Evolutionary conservation across 2,329 filamentous ascomycete genomes (phyloP).

Genomic region (Botrytis pseudocinerea): DNA sequence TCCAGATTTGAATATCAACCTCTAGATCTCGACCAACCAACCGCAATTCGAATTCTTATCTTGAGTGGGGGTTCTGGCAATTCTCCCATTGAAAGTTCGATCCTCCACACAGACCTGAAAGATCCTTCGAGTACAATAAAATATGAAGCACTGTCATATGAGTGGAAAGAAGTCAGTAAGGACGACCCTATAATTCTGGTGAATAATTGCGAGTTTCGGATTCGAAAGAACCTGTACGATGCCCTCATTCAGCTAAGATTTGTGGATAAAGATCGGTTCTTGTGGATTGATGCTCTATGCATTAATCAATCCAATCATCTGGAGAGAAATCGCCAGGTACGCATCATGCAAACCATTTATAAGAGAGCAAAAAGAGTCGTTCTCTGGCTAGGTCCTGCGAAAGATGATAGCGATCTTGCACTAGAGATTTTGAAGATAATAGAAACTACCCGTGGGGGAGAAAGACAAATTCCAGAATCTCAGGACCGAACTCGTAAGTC

Average conservation of each 20-base stretch:
- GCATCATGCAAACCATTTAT: not conserved
- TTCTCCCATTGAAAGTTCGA: not conserved
- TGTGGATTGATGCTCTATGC: conserved; percentile 1
- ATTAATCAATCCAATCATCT: not conserved
- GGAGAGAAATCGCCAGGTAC: not conserved
- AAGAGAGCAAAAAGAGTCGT: not conserved
- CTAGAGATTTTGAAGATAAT: not conserved
- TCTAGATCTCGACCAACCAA: not conserved
- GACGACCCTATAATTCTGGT: not conserved
- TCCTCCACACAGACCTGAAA: not conserved
- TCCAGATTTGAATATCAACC: not conserved
- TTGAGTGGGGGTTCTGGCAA: not conserved
- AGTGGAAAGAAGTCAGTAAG: not conserved
- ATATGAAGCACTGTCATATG: conserved; percentile 1
- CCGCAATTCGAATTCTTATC: not conserved
- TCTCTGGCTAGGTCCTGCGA: not conserved
- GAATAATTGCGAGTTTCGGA: not conserved
- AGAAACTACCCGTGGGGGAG: not conserved
- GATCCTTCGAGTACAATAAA: not conserved
- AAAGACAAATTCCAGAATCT: not conserved
- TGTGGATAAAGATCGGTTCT: not conserved
- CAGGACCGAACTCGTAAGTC: not conserved
- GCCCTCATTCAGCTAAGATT: not conserved
- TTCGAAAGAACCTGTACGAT: not conserved
- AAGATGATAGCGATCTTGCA: not conserved